These are phyloP conservation scores for Tephrocybe sp. DNA, from an alignment of 768 basidiomycete genomes.

Conservation along the genomic window DNA sequence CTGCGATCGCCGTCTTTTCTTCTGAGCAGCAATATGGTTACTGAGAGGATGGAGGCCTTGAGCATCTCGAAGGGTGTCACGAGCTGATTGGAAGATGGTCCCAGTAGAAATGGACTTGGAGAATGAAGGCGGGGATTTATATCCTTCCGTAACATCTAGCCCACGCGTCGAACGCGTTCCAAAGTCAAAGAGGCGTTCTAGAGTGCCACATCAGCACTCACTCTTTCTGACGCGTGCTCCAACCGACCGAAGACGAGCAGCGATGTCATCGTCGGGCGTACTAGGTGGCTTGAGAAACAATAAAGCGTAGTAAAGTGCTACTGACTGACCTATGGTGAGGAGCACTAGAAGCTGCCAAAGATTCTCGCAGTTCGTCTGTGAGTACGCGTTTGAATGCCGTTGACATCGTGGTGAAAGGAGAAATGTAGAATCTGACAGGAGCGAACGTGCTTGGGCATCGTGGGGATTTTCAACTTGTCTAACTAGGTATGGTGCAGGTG, in stretches of 20 bases:
- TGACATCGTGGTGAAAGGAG: slow-evolving; percentile 10
- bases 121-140: slow-evolving; percentile 41
- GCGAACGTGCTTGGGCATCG: neutral
- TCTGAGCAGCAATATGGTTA: slow-evolving; percentile 17
- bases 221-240: slow-evolving; percentile 63
- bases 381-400: slow-evolving; percentile 27
- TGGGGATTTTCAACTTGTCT: no score
- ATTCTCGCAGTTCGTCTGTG: slow-evolving; percentile 24
- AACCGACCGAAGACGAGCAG: slow-evolving; percentile 53
- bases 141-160: slow-evolving; percentile 64
- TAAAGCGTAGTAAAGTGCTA: no score
- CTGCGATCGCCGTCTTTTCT: slow-evolving; percentile 40
- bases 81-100: slow-evolving; percentile 53
- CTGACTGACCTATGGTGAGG: slow-evolving; percentile 16
- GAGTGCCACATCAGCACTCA: slow-evolving; percentile 28
- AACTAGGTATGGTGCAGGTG: no score
- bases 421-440: slow-evolving; percentile 1
- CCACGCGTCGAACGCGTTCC: slow-evolving; percentile 26
- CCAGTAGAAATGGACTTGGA: slow-evolving; percentile 39
- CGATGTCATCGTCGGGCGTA: slow-evolving; percentile 46
- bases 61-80: slow-evolving; percentile 54
- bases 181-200: neutral
- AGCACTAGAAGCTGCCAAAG: slow-evolving; percentile 16
- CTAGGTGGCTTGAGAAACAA: slow-evolving; percentile 25
- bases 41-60: slow-evolving; percentile 19